Evolutionary conservation across 2,329 filamentous ascomycete genomes (phyloP).

Genomic region (Aphanoascus verrucosus): DNA sequence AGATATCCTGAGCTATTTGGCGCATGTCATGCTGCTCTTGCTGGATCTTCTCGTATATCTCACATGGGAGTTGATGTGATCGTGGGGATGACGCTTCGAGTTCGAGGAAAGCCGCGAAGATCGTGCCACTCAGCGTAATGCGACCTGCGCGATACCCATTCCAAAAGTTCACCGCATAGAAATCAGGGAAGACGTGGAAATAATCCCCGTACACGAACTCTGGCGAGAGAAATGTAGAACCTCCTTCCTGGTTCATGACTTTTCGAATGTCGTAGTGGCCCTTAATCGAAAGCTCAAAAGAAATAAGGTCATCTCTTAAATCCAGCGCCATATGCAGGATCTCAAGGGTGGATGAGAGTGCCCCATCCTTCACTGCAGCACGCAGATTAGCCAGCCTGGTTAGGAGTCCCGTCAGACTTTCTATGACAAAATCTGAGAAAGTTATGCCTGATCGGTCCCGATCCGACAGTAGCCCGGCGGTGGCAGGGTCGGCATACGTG

Average conservation of each 20-base stretch:
- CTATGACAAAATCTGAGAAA: constrained; percentile 20
- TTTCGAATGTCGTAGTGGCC: constrained; percentile 21
- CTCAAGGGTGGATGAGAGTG: constrained; percentile 20
- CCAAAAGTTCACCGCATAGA: constrained; percentile 47
- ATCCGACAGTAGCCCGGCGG: not conserved
- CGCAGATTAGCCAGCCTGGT: constrained; percentile 26
- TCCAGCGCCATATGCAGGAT: constrained; percentile 25
- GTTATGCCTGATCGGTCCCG: not conserved
- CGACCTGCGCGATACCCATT: constrained; percentile 51
- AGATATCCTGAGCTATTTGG: constrained; percentile 28
- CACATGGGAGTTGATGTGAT: not conserved
- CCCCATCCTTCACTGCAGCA: constrained; percentile 24
- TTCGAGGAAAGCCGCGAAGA: constrained; percentile 28
- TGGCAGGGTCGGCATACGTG: constrained; percentile 1
- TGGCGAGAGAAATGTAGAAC: constrained; percentile 1
- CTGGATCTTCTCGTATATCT: constrained; percentile 25
- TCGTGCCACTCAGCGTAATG: constrained; percentile 44
- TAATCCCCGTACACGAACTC: constrained; percentile 36
- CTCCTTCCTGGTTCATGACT: not conserved
- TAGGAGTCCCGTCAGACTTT: constrained; percentile 23
- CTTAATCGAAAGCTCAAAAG: constrained; percentile 25
- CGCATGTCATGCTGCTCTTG: constrained; percentile 22
- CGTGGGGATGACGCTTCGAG: constrained; percentile 14
- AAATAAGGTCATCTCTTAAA: constrained; percentile 27
- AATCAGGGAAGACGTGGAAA: constrained; percentile 47